These are phyloP conservation scores for Thraustotheca clavata DNA, from an alignment of 352 stramenopile species.

Conservation along the genomic window DNA sequence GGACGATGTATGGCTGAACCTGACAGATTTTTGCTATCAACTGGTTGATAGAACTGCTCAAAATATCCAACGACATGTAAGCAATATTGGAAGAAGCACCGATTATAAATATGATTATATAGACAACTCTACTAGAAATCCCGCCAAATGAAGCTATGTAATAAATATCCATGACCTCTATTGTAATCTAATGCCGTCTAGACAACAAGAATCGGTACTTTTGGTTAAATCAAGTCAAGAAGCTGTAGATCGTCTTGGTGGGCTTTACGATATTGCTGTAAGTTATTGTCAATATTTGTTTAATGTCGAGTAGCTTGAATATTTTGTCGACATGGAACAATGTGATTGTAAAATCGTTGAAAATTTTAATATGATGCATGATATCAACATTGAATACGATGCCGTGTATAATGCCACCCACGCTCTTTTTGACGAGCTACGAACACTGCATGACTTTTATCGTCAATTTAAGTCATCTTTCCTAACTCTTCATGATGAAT, in stretches of 20 bases:
- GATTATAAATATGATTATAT: no score
- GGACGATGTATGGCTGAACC: neutral
- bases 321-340: conserved; percentile 86
- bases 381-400: conserved; percentile 68
- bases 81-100: neutral
- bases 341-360: conserved; percentile 66
- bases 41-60: neutral
- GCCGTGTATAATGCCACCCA: conserved; percentile 52
- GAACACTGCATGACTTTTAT: conserved; percentile 74
- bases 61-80: neutral
- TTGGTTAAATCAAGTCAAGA: neutral
- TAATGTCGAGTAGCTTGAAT: conserved; percentile 33
- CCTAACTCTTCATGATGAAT: conserved; percentile 41
- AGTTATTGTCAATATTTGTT: neutral
- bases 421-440: conserved; percentile 68
- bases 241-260: neutral
- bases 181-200: no score
- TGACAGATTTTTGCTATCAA: neutral
- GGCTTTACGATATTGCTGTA: conserved; percentile 12
- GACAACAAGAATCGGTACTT: no score
- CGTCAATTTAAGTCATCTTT: conserved; percentile 67
- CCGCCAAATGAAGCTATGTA: no score
- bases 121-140: no score
- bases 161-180: no score
- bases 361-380: conserved; percentile 80